Evolutionary conservation across 257 asterid genomes (phyloP).

Genomic region (Fraxinus anomala): DNA sequence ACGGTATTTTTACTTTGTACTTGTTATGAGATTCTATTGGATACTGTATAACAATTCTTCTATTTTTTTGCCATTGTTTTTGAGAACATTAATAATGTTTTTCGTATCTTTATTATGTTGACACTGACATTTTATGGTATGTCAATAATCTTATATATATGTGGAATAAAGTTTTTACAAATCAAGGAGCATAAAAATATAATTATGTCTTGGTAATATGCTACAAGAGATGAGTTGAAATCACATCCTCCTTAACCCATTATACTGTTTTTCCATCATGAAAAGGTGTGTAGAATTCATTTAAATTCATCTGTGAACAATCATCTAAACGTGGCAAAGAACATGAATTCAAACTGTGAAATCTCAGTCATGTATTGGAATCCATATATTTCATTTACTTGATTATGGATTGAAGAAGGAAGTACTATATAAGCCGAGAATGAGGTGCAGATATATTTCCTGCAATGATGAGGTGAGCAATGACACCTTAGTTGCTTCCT

Average conservation of each 20-base stretch:
- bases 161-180: neutral
- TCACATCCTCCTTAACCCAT: neutral
- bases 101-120: neutral
- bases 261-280: neutral
- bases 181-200: neutral
- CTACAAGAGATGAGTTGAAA: neutral
- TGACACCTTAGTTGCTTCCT: neutral
- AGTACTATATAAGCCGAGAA: neutral
- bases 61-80: neutral
- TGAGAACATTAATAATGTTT: neutral
- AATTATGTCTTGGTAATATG: neutral
- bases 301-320: neutral
- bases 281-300: neutral
- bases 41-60: neutral
- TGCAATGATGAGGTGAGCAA: neutral
- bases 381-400: too few species aligned
- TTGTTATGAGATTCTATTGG: neutral
- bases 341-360: neutral
- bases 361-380: neutral
- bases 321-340: neutral
- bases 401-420: neutral
- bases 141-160: neutral
- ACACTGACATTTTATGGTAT: neutral
- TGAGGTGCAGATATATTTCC: neutral
- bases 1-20: neutral